These are phyloP conservation scores for Cantharellus anzutake DNA, from an alignment of 768 basidiomycete genomes.

Conservation along the genomic window DNA sequence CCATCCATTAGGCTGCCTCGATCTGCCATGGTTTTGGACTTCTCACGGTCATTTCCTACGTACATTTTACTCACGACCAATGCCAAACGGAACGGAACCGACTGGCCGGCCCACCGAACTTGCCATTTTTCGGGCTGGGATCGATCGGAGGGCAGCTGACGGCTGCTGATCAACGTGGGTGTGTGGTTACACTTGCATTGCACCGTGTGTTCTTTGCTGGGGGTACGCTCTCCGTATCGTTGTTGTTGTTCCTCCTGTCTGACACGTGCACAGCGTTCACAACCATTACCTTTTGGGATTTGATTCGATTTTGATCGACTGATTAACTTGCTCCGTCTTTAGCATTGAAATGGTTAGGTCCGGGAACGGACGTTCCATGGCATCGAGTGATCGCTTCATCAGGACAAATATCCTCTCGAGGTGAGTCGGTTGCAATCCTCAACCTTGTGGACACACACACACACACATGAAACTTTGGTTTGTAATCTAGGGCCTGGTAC, in stretches of 20 bases:
- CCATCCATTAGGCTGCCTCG: too few species aligned
- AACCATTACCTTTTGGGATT: too few species aligned
- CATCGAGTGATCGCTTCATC: slow-evolving; percentile 54
- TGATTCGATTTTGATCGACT: too few species aligned
- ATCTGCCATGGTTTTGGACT: neutral
- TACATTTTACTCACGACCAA: neutral
- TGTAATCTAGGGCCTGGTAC: slow-evolving; percentile 77
- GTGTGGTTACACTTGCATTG: too few species aligned
- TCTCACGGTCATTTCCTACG: neutral
- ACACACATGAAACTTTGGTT: slow-evolving; percentile 9
- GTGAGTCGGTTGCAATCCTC: neutral
- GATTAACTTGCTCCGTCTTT: neutral
- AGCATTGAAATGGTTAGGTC: slow-evolving; percentile 65
- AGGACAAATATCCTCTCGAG: slow-evolving; percentile 28
- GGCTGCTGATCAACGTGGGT: too few species aligned
- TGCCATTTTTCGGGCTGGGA: too few species aligned
- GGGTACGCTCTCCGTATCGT: too few species aligned
- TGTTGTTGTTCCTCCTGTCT: too few species aligned
- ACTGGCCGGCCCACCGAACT: too few species aligned
- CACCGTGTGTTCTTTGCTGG: too few species aligned
- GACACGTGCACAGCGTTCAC: too few species aligned
- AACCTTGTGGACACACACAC: neutral
- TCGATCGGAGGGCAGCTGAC: too few species aligned
- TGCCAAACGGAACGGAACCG: neutral
- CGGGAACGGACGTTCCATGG: slow-evolving; percentile 60